Evolutionary conservation across 345 rosid species (phyloP).

Genomic region (Clarkia xantiana): DNA sequence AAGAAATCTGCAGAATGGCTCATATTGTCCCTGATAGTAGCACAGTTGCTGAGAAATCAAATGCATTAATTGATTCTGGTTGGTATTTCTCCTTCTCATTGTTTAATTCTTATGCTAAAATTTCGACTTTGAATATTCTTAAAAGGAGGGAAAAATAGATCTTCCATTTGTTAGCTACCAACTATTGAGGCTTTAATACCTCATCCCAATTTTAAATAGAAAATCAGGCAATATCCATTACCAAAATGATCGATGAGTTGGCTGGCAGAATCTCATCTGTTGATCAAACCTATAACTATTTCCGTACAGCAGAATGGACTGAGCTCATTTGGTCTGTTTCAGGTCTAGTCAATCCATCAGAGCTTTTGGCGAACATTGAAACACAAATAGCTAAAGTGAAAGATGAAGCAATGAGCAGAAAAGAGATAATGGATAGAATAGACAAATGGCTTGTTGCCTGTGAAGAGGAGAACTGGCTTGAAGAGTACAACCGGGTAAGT

Average conservation of each 20-base stretch:
- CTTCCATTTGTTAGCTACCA: constrained; percentile 6
- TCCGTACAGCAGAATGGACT: background rate
- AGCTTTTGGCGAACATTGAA: constrained; percentile 73
- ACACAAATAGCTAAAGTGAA: constrained; percentile 56
- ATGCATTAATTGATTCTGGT: constrained; percentile 91
- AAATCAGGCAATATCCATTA: too few relatives aligned
- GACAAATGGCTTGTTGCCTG: constrained; percentile 90
- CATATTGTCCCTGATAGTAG: constrained; percentile 79
- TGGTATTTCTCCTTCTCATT: constrained; percentile 4
- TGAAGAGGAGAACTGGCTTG: constrained; percentile 95
- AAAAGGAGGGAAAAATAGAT: background rate
- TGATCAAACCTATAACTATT: background rate
- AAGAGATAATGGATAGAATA: constrained; percentile 88
- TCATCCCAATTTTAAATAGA: too few relatives aligned
- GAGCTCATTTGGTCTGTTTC: constrained; percentile 1
- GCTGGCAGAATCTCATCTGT: too few relatives aligned
- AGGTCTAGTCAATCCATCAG: constrained; percentile 92
- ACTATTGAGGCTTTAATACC: background rate
- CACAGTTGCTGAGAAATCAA: constrained; percentile 84
- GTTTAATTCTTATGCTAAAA: background rate
- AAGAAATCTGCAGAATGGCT: constrained; percentile 53
- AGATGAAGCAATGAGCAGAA: constrained; percentile 74
- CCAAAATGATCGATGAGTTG: too few relatives aligned
- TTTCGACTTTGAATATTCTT: background rate
- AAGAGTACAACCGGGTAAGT: constrained; percentile 74